Evolutionary conservation across 768 basidiomycete genomes (phyloP).

Genomic region (Filobasidium floriforme): DNA sequence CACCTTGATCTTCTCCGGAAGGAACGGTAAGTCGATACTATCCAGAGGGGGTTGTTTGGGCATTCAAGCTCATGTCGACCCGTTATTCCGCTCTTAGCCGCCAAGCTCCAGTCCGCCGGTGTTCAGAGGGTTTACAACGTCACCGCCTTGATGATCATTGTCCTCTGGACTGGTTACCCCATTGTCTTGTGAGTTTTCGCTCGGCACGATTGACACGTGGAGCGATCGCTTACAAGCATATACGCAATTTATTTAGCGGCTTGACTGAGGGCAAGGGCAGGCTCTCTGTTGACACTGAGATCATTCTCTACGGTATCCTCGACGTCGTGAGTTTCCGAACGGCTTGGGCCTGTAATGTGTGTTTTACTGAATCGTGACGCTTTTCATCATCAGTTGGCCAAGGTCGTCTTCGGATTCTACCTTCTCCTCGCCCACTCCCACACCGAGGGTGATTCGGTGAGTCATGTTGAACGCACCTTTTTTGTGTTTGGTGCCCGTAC

Average conservation of each 20-base stretch:
- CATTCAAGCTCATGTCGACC: neutral
- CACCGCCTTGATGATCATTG: slow-evolving; percentile 17
- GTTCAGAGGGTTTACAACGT: slow-evolving; percentile 13
- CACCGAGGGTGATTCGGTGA: slow-evolving; percentile 21
- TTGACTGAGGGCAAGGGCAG: slow-evolving; percentile 40
- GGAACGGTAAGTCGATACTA: slow-evolving; percentile 30
- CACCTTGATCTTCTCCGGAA: slow-evolving; percentile 32
- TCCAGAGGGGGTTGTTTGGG: neutral
- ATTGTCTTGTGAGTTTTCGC: slow-evolving; percentile 32
- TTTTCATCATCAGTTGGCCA: slow-evolving; percentile 13
- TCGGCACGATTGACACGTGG: neutral
- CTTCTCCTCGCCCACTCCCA: slow-evolving; percentile 19
- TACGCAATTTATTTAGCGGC: slow-evolving; percentile 15
- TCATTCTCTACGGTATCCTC: slow-evolving; percentile 42
- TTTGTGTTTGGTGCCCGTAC: no score
- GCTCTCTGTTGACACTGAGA: slow-evolving; percentile 38
- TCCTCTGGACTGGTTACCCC: slow-evolving; percentile 42
- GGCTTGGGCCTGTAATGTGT: neutral
- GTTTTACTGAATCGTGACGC: neutral
- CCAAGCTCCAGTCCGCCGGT: slow-evolving; percentile 26
- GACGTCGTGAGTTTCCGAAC: slow-evolving; percentile 34
- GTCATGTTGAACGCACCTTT: no score
- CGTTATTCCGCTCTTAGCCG: slow-evolving; percentile 18
- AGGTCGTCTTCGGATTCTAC: slow-evolving; percentile 23
- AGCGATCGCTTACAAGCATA: neutral